Evolutionary conservation across 768 basidiomycete genomes (phyloP), one percentile per base, ranked within the genome.

Genomic region (Amanita subjunquillea): DNA sequence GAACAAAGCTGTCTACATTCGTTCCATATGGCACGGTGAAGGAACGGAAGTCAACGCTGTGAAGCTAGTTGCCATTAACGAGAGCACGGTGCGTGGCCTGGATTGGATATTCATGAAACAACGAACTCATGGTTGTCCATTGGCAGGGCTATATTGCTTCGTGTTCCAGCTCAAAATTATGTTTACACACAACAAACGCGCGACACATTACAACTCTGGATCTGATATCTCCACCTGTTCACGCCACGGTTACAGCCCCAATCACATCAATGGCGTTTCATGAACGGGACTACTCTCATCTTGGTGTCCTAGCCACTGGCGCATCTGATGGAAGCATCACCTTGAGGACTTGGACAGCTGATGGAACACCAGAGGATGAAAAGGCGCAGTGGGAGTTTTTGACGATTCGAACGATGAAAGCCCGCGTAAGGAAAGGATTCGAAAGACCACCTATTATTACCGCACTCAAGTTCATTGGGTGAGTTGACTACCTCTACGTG

Each of bases 171-270:
- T 66, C 74, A 1, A 79, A 79, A 50, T 65, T 96, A 13, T 85
- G 80, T 63, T 67, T 94, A 13, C 90, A 92, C 65, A 95, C 91
- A 0, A 76, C 95, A 68, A 95, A 95, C 60, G 92, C 79, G 0
- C 77, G 86, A 15, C 82, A 78, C 0, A 89, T 96, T 56, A 82
- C 83, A 0, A 75, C 73, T 10, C 64, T 91, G 32, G 84, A 90
- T 56, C 70, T 91, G 1, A 72, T 73, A 3, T 66, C 63, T 3
- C 67, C 72, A 22, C 64, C 75, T 20, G 66, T 69, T 3, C 72
- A 72, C 37, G 72, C 74, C 1, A 50, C 67, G 5, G 68, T 77
- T 15, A 73, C 73, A 2, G 77, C 79, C 0, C 70, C 70, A 3
- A 83, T 94, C 50, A 86, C 85, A 0, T 83, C 87, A 0, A 67